phyloP scores from a whole-genome alignment of 1,284 basidiomycete species.

The Prillingera fragicola region DNA sequence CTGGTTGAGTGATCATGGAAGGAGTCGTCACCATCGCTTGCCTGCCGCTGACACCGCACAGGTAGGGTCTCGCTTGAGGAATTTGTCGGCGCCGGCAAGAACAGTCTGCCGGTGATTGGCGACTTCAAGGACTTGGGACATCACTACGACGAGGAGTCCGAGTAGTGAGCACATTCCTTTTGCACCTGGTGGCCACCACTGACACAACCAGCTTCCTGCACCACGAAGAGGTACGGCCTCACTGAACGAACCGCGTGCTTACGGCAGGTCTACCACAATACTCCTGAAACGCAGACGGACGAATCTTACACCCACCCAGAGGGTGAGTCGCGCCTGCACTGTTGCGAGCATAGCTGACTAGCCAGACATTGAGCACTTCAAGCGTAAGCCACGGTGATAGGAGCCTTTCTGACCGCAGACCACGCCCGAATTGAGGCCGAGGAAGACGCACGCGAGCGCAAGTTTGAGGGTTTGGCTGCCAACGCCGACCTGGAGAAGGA shows the following conservation, averaged over 20 bases:
- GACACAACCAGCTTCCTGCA: slow-evolving; percentile 60
- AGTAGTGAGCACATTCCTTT: slow-evolving; percentile 42
- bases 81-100: slow-evolving; percentile 70
- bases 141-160: slow-evolving; percentile 51
- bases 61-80: slow-evolving; percentile 70
- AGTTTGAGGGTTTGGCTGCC: slow-evolving; percentile 39
- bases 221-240: slow-evolving; percentile 65
- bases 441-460: slow-evolving; percentile 59
- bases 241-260: slow-evolving; percentile 1
- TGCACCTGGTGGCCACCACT: background rate
- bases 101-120: slow-evolving; percentile 74
- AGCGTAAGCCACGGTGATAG: slow-evolving; percentile 15
- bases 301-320: slow-evolving; percentile 90
- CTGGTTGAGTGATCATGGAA: background rate
- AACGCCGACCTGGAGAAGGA: slow-evolving; percentile 38
- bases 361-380: slow-evolving; percentile 43
- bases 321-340: slow-evolving; percentile 53
- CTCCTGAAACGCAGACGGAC: slow-evolving; percentile 94
- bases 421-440: slow-evolving; percentile 77
- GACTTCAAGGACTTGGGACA: slow-evolving; percentile 83
- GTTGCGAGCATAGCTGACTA: slow-evolving; percentile 2
- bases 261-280: slow-evolving; percentile 76
- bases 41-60: slow-evolving; percentile 12
- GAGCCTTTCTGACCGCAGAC: slow-evolving; percentile 49
- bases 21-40: background rate